Evolutionary conservation across 768 basidiomycete genomes (phyloP), one percentile per base, ranked within the genome.

Genomic region (Leccinum ochraceum): DNA sequence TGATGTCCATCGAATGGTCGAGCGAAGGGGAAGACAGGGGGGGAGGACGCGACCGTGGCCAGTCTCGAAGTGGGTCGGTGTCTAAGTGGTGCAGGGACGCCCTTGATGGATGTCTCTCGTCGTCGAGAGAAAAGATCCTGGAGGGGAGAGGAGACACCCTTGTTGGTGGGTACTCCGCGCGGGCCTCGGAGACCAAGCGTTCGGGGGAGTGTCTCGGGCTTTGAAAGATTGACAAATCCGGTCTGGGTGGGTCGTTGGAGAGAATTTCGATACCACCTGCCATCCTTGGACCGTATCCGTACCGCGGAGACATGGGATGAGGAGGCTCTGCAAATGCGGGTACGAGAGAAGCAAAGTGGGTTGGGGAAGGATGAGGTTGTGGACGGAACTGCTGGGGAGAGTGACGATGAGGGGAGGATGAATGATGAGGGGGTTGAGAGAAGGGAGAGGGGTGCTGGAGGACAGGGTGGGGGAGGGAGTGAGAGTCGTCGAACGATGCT

Each of bases 191-290:
- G 36, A 59, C 28, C 6, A 53, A 53, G 14, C 60, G 63, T 34
- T 72, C 68, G 16, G 56, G 53, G 22, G 67, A 51, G 11, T 67
- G 73, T 30, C 59, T 54, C 0, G 60, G 60, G 39, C 52, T 52
- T 5, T 63, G 67, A 52, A 62, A 68, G 32, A 24, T 58, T 36
- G 65, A 60, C 34, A 60, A 52, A 42, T 60, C 61, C 20, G 22
- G 62, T 53, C 64, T 66, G 7, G 59, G 56, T 4, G 50, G 20
- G 39, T 73, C 66, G 4, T 20, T 57, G 49, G 67, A 64, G 46
- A 69, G 60, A 3, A 72, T 54, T 30, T 67, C 48, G 39, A 73
- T 63, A 20, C 71, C 71, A 2, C 71, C 71, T 6, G 69, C 69
- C 71, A 69, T 72, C 56, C 58, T 73, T 46, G 69, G 69, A 30